Base-by-base conservation (phyloP, 345 rosid species). In the Eucalyptus cloeziana region DNA sequence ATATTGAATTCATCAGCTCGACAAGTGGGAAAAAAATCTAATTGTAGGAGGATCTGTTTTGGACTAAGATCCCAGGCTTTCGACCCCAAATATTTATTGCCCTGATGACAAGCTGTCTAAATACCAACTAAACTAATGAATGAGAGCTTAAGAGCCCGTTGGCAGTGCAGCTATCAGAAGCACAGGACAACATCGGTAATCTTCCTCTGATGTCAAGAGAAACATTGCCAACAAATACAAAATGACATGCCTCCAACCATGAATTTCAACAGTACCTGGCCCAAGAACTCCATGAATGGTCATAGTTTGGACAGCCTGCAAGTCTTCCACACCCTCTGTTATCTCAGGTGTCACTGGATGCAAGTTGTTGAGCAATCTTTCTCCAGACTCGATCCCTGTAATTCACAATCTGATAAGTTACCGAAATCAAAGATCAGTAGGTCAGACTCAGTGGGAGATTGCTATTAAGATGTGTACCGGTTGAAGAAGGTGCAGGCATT, bases 261-360 rank as follows among this genome's bases (percentile, higher is more conserved):
- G 17, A 56, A 45, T 24, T 40, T 52, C 52, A 88, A 33, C 37
- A 45, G 52, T 94, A 96, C 97, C 97, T 90, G 93, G 90, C n/a
- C 91, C 92, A 86, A 95, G 86, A 67, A 94, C 96, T 91, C 99
- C 99, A 87, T 94, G 97, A 91, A 97, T 87, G 90, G 89, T 91
- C 95, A 95, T 88, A 71, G 96, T 91, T 91, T 98, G 96, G 86
- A 97, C 93, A 0, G 96, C 93, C 89, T 91, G 97, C 76, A 88
- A 51, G 91, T 98, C 98, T 92, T 98, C 97, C 54, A 90, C 91
- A 86, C 90, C 92, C 88, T 93, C 96, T 22, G 90, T 91, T 60
- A 94, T 92, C 89, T 98, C 98, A 5, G 98, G 96, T 9, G 97
- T 94, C 92, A 98, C 91, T 19, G 98, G 50, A 86, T 93, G 94